Evolutionary conservation across 768 basidiomycete species (phyloP), one percentile per base, ranked within the genome.

Genomic region (Paxillus rubicundulus): DNA sequence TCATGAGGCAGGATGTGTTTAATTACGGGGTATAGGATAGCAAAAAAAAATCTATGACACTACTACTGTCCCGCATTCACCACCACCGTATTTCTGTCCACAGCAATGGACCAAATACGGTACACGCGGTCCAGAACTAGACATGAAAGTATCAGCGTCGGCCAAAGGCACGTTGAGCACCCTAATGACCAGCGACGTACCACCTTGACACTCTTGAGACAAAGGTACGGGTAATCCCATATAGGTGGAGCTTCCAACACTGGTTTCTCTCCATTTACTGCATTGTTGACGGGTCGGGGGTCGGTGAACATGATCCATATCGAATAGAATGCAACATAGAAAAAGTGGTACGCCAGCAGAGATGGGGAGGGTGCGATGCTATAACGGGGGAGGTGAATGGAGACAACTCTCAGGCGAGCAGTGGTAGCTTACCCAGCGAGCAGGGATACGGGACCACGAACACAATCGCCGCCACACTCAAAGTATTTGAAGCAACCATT

Each of bases 401-500:
- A 30, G 4, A 50, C 17, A 8, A 27, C 13, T 40, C 32, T 9
- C 7, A 0, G n/a, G 42, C 5, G 17, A 5, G 39, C 30, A 3
- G 30, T 28, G 16, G 21, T 47, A n/a, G 73, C 84, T 54, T 63
- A 94, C 92, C 84, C 95, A 14, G 93, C 85, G 10, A 99, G 82
- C 4, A 99, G 79, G 9, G 86, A 87, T 9, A 98, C 93, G 1
- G 97, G 97, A 1, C 89, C 97, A 40, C 81, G 77, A 49, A 98
- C 69, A 59, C 91, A 91, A 60, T 92, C 84, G 1, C 97, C 97
- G 13, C 97, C 97, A 5, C 82, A 78, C 66, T 96, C 92, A 61
- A 99, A 97, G 72, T 98, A 99, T 64, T 92, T 92, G 80, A 99
- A 97, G 70, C 97, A 98, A 0, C 96, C 97, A 2, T 77, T 82